Conservation (phyloP, 805 yeast genomes). For the Saccharomycopsis fodiens region DNA sequence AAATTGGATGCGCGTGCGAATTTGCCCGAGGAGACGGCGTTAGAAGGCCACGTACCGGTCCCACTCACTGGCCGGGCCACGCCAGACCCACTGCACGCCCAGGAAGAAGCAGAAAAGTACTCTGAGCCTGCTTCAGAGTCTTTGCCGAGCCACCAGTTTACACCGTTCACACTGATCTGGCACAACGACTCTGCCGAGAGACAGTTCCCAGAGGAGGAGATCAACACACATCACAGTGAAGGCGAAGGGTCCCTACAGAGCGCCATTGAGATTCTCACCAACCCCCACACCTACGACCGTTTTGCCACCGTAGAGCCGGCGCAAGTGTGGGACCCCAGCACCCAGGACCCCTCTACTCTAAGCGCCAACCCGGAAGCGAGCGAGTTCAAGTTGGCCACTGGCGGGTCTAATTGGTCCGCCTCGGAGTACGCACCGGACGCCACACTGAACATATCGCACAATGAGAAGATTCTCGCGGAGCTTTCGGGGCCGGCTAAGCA, state of each 20-base stretch:
- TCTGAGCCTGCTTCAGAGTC: background rate
- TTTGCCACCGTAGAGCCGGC: slow-evolving; percentile 9
- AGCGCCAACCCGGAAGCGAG: slow-evolving; percentile 6
- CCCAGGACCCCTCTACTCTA: slow-evolving; percentile 8
- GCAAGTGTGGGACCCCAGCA: slow-evolving; percentile 7
- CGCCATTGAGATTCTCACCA: slow-evolving; percentile 8
- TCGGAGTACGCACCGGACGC: background rate
- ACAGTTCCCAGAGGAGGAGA: background rate
- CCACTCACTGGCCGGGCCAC: background rate
- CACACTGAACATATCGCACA: slow-evolving; percentile 10
- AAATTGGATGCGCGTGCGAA: background rate
- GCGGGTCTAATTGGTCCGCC: background rate
- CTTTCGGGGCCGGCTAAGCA: background rate
- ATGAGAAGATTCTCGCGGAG: slow-evolving; percentile 6
- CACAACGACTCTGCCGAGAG: background rate
- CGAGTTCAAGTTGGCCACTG: background rate
- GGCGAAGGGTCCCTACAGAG: no score
- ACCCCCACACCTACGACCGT: slow-evolving; percentile 13
- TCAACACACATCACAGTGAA: no score
- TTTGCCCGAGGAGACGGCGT: no score
- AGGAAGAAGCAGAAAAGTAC: background rate
- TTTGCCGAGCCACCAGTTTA: background rate
- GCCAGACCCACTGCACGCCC: slow-evolving; percentile 6
- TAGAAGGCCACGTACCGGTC: background rate
- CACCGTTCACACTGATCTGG: background rate